Evolutionary conservation across 2,329 filamentous ascomycete genomes (phyloP).

Genomic region (Whalleya microplaca): DNA sequence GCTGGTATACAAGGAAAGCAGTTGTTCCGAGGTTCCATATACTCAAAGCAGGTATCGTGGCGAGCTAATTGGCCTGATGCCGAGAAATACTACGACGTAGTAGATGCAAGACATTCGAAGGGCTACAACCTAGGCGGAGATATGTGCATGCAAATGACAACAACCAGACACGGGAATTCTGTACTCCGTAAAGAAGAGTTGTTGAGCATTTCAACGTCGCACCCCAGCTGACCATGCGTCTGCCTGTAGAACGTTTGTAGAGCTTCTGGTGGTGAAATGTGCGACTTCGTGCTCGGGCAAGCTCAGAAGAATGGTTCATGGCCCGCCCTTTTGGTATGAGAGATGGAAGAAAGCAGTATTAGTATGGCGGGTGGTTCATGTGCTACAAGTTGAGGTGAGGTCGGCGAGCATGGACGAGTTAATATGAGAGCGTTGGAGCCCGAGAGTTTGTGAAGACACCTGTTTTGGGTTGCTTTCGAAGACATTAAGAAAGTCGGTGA

Average conservation of each 20-base stretch:
- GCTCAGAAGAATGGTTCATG: slow-evolving; percentile 1
- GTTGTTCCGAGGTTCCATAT: slow-evolving; percentile 19
- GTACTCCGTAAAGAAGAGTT: slow-evolving; percentile 5
- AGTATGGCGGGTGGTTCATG: slow-evolving; percentile 20
- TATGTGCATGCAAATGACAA: slow-evolving; percentile 16
- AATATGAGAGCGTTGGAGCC: slow-evolving; percentile 16
- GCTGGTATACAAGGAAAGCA: slow-evolving; percentile 5
- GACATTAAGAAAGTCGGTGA: slow-evolving; percentile 27
- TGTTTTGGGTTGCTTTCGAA: slow-evolving; percentile 1
- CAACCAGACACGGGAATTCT: slow-evolving; percentile 7
- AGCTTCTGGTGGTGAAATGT: slow-evolving; percentile 24
- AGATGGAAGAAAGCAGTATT: slow-evolving; percentile 11
- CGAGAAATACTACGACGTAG: slow-evolving; percentile 4
- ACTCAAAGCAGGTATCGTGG: slow-evolving; percentile 9
- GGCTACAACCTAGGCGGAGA: slow-evolving; percentile 8
- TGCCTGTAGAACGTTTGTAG: slow-evolving; percentile 10
- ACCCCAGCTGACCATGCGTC: slow-evolving; percentile 18
- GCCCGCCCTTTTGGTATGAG: slow-evolving; percentile 21
- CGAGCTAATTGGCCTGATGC: slow-evolving; percentile 8
- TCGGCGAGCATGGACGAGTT: slow-evolving; percentile 18
- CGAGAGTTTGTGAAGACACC: slow-evolving; percentile 21
- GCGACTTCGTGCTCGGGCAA: slow-evolving; percentile 20
- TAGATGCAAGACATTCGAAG: slow-evolving; percentile 8
- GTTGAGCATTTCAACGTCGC: slow-evolving; percentile 2
- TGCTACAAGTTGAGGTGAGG: slow-evolving; percentile 24